Evolutionary conservation across 805 yeast species (phyloP).

Genomic region (Yamadazyma sp.): DNA sequence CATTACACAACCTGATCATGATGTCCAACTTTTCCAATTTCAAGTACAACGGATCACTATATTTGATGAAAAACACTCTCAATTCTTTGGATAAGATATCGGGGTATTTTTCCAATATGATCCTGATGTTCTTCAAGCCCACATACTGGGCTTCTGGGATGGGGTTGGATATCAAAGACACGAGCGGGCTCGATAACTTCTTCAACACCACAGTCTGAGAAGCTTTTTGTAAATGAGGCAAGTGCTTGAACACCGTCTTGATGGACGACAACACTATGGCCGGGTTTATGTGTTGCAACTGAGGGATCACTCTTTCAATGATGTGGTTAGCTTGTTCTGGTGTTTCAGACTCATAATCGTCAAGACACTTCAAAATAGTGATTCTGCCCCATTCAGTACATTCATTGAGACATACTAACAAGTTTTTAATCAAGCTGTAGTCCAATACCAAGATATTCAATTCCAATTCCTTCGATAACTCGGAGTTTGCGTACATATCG

Average conservation of each 20-base stretch:
- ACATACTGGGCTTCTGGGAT: constrained; percentile 92
- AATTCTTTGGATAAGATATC: constrained; percentile 71
- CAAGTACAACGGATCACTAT: constrained; percentile 76
- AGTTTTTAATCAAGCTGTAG: constrained; percentile 50
- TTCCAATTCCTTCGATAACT: constrained; percentile 27
- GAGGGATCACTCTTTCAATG: constrained; percentile 88
- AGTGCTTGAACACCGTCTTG: constrained; percentile 73
- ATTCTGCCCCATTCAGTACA: constrained; percentile 99
- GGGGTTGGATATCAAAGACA: constrained; percentile 80
- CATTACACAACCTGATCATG: constrained; percentile 65
- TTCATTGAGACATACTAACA: constrained; percentile 85
- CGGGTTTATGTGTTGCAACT: constrained; percentile 94
- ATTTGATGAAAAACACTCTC: constrained; percentile 87
- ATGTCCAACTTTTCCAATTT: constrained; percentile 78
- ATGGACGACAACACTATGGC: constrained; percentile 87
- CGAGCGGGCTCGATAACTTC: constrained; percentile 81
- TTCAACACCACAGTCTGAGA: constrained; percentile 47
- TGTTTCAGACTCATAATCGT: constrained; percentile 62
- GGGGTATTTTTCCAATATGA: constrained; percentile 87
- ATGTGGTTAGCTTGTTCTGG: constrained; percentile 76
- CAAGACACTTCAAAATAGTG: constrained; percentile 77
- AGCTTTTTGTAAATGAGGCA: constrained; percentile 44
- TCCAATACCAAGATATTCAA: constrained; percentile 38
- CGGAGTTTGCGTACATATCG: constrained; percentile 51
- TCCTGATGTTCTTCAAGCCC: constrained; percentile 85